These are phyloP conservation scores for Metschnikowia bowlesiae DNA, from an alignment of 805 yeast species.

Conservation along the genomic window DNA sequence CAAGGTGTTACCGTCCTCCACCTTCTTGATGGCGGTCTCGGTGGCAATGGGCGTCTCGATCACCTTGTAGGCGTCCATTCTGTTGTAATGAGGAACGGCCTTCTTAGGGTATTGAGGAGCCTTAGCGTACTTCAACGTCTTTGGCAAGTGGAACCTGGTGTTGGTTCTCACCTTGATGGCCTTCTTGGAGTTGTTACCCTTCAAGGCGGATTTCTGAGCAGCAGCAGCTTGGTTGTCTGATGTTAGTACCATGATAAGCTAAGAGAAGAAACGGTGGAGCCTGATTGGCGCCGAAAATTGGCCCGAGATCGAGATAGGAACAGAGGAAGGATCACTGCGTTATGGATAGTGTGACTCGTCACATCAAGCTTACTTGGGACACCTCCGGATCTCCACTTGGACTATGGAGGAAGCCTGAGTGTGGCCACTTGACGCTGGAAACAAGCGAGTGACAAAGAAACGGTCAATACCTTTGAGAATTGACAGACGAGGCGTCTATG, in stretches of 20 bases:
- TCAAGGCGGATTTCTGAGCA: slow-evolving; percentile 98
- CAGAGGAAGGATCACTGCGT: no score
- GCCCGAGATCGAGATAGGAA: no score
- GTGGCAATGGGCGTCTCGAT: slow-evolving; percentile 93
- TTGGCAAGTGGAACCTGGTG: slow-evolving; percentile 95
- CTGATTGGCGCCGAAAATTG: no score
- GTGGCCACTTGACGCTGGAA: no score
- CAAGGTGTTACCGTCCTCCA: slow-evolving; percentile 98
- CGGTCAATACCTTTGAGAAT: no score
- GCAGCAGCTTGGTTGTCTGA: slow-evolving; percentile 75
- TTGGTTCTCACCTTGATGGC: slow-evolving; percentile 89
- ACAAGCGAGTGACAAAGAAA: no score
- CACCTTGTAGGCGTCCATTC: slow-evolving; percentile 93
- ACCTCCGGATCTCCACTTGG: no score
- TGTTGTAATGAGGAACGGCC: slow-evolving; percentile 95
- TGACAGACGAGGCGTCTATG: no score
- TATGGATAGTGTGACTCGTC: no score
- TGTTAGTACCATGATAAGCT: slow-evolving; percentile 22
- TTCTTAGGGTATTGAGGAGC: slow-evolving; percentile 92
- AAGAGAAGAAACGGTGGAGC: no score
- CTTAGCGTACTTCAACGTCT: slow-evolving; percentile 92
- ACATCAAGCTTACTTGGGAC: no score
- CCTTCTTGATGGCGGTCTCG: slow-evolving; percentile 99
- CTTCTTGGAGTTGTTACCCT: slow-evolving; percentile 93
- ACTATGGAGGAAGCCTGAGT: no score